Conservation (phyloP, 768 basidiomycete genomes). For the Mycena filopes region DNA sequence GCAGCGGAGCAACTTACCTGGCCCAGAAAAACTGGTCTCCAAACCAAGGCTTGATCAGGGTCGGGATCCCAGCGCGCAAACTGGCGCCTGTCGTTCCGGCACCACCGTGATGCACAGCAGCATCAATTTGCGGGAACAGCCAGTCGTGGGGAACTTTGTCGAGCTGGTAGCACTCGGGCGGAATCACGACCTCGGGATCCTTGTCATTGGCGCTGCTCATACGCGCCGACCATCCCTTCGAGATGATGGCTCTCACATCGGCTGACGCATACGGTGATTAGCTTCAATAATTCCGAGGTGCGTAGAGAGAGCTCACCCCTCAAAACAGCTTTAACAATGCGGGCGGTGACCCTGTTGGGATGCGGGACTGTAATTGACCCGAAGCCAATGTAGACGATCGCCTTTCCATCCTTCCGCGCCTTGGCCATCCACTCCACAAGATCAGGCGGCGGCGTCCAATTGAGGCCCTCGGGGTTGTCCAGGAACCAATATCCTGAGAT, state of each 20-base stretch:
- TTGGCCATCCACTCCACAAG: conserved; percentile 65
- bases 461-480: conserved; percentile 64
- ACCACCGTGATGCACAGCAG: conserved; percentile 55
- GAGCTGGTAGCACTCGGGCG: conserved; percentile 64
- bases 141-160: conserved; percentile 78
- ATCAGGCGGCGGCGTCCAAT: conserved; percentile 63
- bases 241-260: conserved; percentile 73
- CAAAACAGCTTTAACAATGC: conserved; percentile 68
- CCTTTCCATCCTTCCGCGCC: conserved; percentile 63
- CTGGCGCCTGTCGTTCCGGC: conserved; percentile 79
- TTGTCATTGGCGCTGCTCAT: conserved; percentile 53
- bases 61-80: conserved; percentile 68
- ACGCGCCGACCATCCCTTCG: conserved; percentile 74
- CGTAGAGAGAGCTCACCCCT: conserved; percentile 54
- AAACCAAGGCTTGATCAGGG: conserved; percentile 78
- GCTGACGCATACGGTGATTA: conserved; percentile 44
- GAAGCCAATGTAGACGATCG: conserved; percentile 79
- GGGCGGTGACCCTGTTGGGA: conserved; percentile 62
- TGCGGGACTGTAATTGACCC: conserved; percentile 75
- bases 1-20: conserved; percentile 1
- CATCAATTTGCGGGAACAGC: conserved; percentile 70
- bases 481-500: conserved; percentile 78
- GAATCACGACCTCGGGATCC: conserved; percentile 56
- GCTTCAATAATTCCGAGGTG: background rate
- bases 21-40: conserved; percentile 79